Evolutionary conservation across 139 green algal genomes (phyloP).

Genomic region (Volvox reticuliferus): DNA sequence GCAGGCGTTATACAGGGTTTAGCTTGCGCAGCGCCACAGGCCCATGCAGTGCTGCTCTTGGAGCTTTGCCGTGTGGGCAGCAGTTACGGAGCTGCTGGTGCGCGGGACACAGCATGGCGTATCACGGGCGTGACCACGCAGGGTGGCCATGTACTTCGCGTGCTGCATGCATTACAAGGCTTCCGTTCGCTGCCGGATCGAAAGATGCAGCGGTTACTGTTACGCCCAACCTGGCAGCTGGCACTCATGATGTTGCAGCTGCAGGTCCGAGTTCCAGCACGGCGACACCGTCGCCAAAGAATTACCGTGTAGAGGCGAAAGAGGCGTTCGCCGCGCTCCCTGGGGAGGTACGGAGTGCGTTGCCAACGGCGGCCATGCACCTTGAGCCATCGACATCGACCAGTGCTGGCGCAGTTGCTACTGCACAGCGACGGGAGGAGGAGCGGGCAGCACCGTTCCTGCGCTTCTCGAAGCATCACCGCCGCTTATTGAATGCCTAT

Average conservation of each 20-base stretch:
- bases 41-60: conserved; percentile 72
- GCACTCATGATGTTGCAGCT: background rate
- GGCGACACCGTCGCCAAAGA: background rate
- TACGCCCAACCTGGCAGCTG: background rate
- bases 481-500: conserved; percentile 92
- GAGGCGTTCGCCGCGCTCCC: conserved; percentile 25
- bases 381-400: conserved; percentile 58
- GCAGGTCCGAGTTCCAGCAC: background rate
- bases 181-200: conserved; percentile 56
- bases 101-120: conserved; percentile 46
- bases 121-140: conserved; percentile 53
- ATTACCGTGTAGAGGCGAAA: background rate
- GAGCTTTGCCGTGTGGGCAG: conserved; percentile 56
- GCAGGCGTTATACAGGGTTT: conserved; percentile 73
- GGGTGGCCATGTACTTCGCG: conserved; percentile 73
- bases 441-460: conserved; percentile 26
- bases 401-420: background rate
- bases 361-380: background rate
- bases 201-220: conserved; percentile 28
- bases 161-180: conserved; percentile 76
- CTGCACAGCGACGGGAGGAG: background rate
- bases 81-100: conserved; percentile 56
- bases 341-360: background rate
- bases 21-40: conserved; percentile 65
- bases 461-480: conserved; percentile 89